These are phyloP conservation scores for Termitomyces sp. DNA, from an alignment of 768 basidiomycete species.

Conservation along the genomic window DNA sequence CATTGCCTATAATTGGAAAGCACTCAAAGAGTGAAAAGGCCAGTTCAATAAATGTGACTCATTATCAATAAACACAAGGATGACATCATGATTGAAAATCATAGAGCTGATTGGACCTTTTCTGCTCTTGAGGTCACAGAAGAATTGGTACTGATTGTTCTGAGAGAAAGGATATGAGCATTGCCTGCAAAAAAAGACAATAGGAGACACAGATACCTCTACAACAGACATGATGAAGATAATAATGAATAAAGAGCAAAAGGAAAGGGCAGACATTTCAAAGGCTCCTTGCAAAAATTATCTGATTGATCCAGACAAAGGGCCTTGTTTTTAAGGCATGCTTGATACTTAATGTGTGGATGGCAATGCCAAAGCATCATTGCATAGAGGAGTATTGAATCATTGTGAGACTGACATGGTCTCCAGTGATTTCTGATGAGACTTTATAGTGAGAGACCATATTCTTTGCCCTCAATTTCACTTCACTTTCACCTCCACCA, in stretches of 20 bases:
- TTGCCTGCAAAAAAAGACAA: background rate
- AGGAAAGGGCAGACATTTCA: background rate
- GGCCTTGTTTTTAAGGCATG: background rate
- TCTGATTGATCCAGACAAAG: background rate
- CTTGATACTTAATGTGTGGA: background rate
- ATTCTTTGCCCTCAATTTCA: background rate
- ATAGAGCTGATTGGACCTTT: background rate
- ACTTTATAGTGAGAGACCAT: background rate
- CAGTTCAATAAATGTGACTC: background rate
- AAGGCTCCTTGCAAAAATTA: background rate
- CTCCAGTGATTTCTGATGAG: background rate
- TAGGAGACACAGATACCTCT: background rate
- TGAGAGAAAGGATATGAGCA: background rate
- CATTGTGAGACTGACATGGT: background rate
- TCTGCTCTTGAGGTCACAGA: background rate
- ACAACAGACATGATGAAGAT: background rate
- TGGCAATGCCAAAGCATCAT: background rate
- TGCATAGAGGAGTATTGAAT: background rate
- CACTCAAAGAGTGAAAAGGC: background rate
- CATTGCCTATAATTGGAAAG: background rate
- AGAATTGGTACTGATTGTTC: background rate
- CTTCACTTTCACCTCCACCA: background rate
- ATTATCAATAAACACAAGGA: background rate
- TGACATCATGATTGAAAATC: background rate
- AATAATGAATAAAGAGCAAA: background rate